phyloP scores from a whole-genome alignment of 371 early-diverging fungal genomes.

The Actinomucor elegans region DNA sequence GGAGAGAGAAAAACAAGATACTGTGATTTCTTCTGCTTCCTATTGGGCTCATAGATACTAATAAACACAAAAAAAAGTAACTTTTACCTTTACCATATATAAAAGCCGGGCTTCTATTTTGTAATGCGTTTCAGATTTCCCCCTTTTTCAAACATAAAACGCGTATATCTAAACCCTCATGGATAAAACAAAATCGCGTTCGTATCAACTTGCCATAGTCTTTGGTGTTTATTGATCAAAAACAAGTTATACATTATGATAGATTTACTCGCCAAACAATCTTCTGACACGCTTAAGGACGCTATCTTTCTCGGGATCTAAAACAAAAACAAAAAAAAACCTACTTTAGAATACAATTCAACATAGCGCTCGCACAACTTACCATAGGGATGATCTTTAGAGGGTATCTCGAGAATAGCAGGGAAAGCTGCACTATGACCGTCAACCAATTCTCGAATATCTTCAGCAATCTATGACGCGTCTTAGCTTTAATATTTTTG shows the following conservation, averaged over 20 bases:
- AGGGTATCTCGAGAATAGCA: constrained; percentile 96
- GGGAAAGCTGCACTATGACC: constrained; percentile 93
- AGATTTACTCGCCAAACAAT: constrained; percentile 79
- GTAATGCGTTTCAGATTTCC: no score
- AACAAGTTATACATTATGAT: neutral
- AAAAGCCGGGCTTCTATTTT: no score
- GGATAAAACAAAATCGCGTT: no score
- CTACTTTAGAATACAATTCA: no score
- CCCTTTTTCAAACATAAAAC: no score
- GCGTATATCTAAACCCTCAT: no score
- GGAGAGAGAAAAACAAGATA: constrained; percentile 33
- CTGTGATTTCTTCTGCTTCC: constrained; percentile 19
- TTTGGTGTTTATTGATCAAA: no score
- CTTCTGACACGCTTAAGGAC: constrained; percentile 94
- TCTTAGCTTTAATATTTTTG: no score
- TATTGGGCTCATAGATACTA: constrained; percentile 36
- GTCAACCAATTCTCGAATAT: constrained; percentile 89
- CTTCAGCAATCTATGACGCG: constrained; percentile 81
- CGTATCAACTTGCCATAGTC: no score
- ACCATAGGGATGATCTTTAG: constrained; percentile 97
- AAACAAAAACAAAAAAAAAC: constrained; percentile 3
- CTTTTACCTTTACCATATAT: no score
- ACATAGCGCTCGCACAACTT: no score
- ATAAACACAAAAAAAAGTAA: no score
- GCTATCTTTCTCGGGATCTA: constrained; percentile 87